These are phyloP conservation scores for Lepidium africanum DNA, from an alignment of 345 rosid species.

Conservation along the genomic window DNA sequence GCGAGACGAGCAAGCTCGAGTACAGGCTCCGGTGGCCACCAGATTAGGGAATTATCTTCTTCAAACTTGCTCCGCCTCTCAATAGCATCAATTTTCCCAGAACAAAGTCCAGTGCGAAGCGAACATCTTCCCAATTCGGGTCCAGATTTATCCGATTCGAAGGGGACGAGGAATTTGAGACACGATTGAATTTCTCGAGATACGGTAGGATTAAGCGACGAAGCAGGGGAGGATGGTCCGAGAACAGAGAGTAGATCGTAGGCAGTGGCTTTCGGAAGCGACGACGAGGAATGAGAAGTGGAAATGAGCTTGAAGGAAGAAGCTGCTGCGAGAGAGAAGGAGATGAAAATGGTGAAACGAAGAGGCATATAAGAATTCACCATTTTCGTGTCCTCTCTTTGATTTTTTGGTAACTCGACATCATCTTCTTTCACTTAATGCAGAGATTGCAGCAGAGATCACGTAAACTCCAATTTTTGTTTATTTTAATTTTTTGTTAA, in stretches of 20 bases:
- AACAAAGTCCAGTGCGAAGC: slow-evolving; percentile 22
- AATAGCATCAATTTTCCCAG: slow-evolving; percentile 1
- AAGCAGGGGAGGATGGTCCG: slow-evolving; percentile 40
- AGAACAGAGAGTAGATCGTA: slow-evolving; percentile 65
- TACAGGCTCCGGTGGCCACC: slow-evolving; percentile 90
- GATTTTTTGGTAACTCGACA: neutral
- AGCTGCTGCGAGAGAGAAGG: slow-evolving; percentile 47
- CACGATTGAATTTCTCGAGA: slow-evolving; percentile 55
- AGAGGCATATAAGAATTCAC: slow-evolving; percentile 25
- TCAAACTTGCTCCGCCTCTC: slow-evolving; percentile 1
- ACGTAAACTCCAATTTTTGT: neutral
- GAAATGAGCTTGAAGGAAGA: slow-evolving; percentile 29
- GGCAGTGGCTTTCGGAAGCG: slow-evolving; percentile 60
- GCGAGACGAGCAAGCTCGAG: slow-evolving; percentile 87
- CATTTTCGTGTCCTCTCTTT: slow-evolving; percentile 18
- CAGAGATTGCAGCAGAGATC: neutral
- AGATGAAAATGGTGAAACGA: slow-evolving; percentile 43
- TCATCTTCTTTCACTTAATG: neutral
- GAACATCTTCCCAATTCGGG: neutral
- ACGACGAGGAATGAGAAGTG: neutral
- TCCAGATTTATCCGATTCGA: slow-evolving; percentile 19
- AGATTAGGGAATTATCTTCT: slow-evolving; percentile 53
- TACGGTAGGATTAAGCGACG: slow-evolving; percentile 45
- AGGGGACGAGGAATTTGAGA: slow-evolving; percentile 72
- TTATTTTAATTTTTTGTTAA: neutral